Evolutionary conservation across 345 rosid species (phyloP).

Genomic region (Ceriops tagal): DNA sequence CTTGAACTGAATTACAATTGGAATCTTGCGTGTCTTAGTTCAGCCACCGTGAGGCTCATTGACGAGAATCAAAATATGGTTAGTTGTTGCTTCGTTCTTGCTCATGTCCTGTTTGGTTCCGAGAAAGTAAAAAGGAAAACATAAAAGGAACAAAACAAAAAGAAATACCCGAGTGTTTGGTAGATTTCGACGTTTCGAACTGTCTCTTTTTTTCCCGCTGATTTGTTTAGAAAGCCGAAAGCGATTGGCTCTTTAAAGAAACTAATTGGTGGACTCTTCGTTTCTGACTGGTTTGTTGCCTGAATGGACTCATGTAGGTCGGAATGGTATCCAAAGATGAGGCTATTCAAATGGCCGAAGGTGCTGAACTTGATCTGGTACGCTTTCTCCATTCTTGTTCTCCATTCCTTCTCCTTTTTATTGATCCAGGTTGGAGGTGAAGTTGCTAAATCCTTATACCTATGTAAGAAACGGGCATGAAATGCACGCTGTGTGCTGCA

Average conservation of each 20-base stretch:
- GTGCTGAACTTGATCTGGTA: slow-evolving; percentile 89
- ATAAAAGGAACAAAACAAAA: no score
- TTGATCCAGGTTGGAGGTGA: not conserved
- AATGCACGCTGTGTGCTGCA: no score
- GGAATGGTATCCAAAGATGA: slow-evolving; percentile 71
- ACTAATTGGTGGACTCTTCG: no score
- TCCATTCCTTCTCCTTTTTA: not conserved
- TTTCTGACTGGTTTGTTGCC: not conserved
- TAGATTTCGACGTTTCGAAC: no score
- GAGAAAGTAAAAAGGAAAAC: not conserved
- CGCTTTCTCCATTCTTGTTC: not conserved
- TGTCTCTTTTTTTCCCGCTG: no score
- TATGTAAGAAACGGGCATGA: not conserved
- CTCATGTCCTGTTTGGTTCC: slow-evolving; percentile 10
- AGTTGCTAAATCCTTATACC: not conserved
- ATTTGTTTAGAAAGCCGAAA: no score
- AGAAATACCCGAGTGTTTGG: no score
- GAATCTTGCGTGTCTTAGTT: slow-evolving; percentile 37
- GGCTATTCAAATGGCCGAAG: slow-evolving; percentile 83
- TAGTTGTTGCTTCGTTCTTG: slow-evolving; percentile 15
- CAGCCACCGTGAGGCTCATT: slow-evolving; percentile 72
- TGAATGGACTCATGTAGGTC: slow-evolving; percentile 42
- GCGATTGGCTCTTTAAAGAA: no score
- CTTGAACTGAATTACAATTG: not conserved
- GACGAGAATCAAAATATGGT: slow-evolving; percentile 82